Conservation (phyloP, 441 rosid genomes). For the Syzygium syzygioides region DNA sequence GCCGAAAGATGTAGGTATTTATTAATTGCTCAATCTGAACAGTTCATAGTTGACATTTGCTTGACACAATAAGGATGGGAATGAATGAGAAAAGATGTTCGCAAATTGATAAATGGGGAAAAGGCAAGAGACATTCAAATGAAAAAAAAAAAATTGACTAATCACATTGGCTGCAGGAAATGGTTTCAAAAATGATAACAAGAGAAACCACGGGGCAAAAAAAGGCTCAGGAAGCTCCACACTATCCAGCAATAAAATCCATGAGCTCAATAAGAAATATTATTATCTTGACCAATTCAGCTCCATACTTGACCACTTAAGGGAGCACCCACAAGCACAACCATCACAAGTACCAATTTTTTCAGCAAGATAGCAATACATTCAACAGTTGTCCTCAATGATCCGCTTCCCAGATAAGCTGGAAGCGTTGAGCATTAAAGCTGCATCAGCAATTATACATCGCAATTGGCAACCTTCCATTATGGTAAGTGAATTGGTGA, state of each 20-base stretch:
- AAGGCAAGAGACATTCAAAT: background rate
- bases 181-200: background rate
- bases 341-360: background rate
- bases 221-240: background rate
- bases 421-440: background rate
- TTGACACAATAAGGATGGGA: background rate
- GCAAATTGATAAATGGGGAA: background rate
- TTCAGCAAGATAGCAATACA: background rate
- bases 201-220: background rate
- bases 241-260: background rate
- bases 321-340: background rate
- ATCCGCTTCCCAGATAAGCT: background rate
- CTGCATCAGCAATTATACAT: background rate
- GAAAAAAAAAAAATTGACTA: background rate
- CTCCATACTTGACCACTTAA: background rate
- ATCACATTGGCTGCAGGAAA: background rate
- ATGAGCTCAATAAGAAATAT: background rate
- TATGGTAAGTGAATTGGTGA: background rate
- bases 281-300: background rate
- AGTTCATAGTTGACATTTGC: background rate
- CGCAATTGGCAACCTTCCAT: background rate
- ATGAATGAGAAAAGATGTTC: background rate
- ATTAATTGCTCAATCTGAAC: background rate
- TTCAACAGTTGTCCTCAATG: background rate
- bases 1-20: background rate